Base-by-base conservation (phyloP, 202 grass and related monocot genomes). In the Setaria viridis region DNA sequence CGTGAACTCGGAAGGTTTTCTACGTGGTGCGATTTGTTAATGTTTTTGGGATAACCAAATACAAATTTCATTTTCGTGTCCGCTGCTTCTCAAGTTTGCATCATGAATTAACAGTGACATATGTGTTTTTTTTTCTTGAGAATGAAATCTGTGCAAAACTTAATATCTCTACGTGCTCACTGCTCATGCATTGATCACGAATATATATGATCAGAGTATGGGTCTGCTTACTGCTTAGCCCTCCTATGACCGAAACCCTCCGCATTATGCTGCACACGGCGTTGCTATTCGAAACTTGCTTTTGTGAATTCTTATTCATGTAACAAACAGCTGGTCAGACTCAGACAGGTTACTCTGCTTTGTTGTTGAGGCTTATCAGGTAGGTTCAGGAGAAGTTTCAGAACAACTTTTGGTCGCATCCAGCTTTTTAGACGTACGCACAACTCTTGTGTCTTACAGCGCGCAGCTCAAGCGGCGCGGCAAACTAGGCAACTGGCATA, bases 11-110 rank as follows among this genome's bases (percentile, higher is more conserved):
- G 39, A 41, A 41, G 10, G 30, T 46, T 64, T 67, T 69, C 71
- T 57, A 85, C 43, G n/a, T 62, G 42, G 62, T 77, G 71, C 47
- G 35, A 53, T 62, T 37, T 62, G 64, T 14, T n/a, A 5, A 46
- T 58, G 39, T 51, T 68, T 59, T 72, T 41, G 17, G 39, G 48
- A 67, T 46, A 19, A 14, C 11, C 17, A 19, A 56, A 75, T 4
- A 13, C 4, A 55, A 37, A 2, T 8, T 20, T 20, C 16, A 0
- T 65, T 33, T 63, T 5, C 72, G 32, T 75, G 5, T 41, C 30
- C 4, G 70, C 6, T 19, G 16, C 2, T 65, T 65, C 6, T 54
- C 13, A 43, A 56, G 12, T 48, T 50, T 50, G 3, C 30, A 35
- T 68, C 12, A 58, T 59, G 25, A 39, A 74, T 39, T 34, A 58